These are phyloP conservation scores for Phylloporus scabripes DNA, from an alignment of 768 basidiomycete genomes.

Conservation along the genomic window DNA sequence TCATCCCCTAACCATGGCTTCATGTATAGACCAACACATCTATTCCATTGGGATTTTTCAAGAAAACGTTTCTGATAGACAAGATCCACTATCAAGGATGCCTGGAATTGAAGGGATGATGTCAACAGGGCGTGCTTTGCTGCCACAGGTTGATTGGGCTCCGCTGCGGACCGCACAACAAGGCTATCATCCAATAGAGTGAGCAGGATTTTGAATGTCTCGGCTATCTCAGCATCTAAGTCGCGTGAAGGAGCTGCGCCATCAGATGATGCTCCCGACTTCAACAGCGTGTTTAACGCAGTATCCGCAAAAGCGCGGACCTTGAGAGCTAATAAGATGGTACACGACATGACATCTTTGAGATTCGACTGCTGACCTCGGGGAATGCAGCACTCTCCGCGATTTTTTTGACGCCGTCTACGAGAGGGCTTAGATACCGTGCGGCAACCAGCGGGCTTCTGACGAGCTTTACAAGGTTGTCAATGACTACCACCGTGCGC, in stretches of 20 bases:
- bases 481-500: constrained; percentile 88
- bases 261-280: constrained; percentile 75
- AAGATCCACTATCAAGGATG: constrained; percentile 73
- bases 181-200: constrained; percentile 51
- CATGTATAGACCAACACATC: constrained; percentile 69
- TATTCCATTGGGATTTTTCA: constrained; percentile 56
- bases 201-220: constrained; percentile 50
- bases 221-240: constrained; percentile 54
- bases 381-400: constrained; percentile 91
- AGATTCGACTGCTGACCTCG: constrained; percentile 49
- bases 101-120: constrained; percentile 62
- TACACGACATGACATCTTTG: constrained; percentile 3
- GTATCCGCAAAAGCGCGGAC: constrained; percentile 89
- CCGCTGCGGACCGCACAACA: constrained; percentile 35
- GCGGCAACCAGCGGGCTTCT: constrained; percentile 88
- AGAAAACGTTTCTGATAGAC: constrained; percentile 53
- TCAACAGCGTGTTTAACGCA: constrained; percentile 72
- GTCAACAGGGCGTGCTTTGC: constrained; percentile 55
- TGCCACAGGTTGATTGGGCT: constrained; percentile 47
- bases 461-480: constrained; percentile 96
- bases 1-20: constrained; percentile 62
- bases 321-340: constrained; percentile 31
- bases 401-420: constrained; percentile 88
- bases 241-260: constrained; percentile 72
- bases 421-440: constrained; percentile 77